Evolutionary conservation across 2,329 filamentous ascomycete species (phyloP).

Genomic region (Pleoardoris graminearum): DNA sequence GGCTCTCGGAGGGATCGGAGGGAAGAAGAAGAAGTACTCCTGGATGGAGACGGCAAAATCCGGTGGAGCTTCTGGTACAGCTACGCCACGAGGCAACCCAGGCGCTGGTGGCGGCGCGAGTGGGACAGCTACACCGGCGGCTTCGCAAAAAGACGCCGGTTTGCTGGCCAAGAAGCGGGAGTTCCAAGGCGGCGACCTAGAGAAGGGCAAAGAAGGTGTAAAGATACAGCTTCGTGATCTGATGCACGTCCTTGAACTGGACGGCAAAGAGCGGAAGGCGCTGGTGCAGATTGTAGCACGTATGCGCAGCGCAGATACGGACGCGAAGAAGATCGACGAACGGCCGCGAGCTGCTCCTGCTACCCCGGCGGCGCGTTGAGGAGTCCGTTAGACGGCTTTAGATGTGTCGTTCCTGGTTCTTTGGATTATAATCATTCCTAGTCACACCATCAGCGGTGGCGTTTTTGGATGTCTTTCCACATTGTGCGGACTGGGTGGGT

Average conservation of each 20-base stretch:
- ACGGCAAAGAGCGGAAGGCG: constrained; percentile 68
- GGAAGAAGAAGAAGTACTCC: constrained; percentile 71
- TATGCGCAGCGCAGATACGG: constrained; percentile 36
- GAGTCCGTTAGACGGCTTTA: background rate
- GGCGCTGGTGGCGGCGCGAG: constrained; percentile 25
- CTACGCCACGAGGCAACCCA: constrained; percentile 37
- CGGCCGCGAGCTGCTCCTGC: background rate
- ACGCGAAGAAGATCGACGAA: constrained; percentile 21
- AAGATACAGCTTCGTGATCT: constrained; percentile 86
- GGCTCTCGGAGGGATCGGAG: constrained; percentile 70
- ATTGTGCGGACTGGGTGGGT: background rate
- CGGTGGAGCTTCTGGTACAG: constrained; percentile 43
- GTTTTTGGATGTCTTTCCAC: background rate
- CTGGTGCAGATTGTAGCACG: constrained; percentile 35
- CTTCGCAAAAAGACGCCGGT: constrained; percentile 33
- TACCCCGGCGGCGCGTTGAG: constrained; percentile 1
- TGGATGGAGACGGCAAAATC: constrained; percentile 67
- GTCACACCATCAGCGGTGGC: constrained; percentile 6
- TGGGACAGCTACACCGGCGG: constrained; percentile 31
- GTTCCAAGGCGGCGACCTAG: constrained; percentile 53
- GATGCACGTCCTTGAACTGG: constrained; percentile 75
- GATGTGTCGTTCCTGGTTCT: background rate
- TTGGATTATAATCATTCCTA: background rate
- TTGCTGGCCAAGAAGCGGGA: constrained; percentile 64
- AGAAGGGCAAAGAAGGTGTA: constrained; percentile 76